Evolutionary conservation across 176 grass and related monocot genomes (phyloP).

Genomic region (Oryza australiensis): DNA sequence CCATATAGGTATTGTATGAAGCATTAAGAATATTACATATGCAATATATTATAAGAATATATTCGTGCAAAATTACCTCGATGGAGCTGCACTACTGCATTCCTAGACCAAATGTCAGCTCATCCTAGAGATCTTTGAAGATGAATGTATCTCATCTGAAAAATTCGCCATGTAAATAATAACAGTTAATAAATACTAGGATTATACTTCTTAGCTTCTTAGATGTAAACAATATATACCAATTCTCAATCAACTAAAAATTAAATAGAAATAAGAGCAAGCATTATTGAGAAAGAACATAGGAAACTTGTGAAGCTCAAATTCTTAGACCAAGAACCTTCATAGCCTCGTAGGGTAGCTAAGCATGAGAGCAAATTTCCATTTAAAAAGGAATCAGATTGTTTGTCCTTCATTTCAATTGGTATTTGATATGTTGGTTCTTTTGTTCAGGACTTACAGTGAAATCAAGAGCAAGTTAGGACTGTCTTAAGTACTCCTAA

Average conservation of each 20-base stretch:
- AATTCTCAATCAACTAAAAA: background rate
- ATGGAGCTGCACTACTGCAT: background rate
- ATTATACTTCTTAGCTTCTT: background rate
- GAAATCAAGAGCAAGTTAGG: background rate
- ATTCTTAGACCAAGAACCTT: constrained; percentile 15
- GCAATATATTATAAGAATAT: background rate
- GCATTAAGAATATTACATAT: background rate
- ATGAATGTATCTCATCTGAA: background rate
- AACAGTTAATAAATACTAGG: background rate
- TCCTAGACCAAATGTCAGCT: constrained; percentile 7
- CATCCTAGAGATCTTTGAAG: background rate
- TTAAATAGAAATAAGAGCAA: background rate
- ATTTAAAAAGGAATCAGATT: background rate
- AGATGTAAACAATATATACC: background rate
- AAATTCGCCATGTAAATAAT: background rate
- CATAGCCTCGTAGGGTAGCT: background rate
- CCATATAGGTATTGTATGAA: background rate
- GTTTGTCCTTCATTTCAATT: background rate
- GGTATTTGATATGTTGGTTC: background rate
- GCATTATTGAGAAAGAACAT: background rate
- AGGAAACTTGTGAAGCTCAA: background rate
- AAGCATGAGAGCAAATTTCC: background rate
- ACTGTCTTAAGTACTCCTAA: constrained; percentile 26
- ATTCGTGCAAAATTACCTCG: background rate
- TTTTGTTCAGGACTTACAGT: background rate